Percentiles rank a stretch among this genome's conserved stretches.
Conservation (phyloP, 768 basidiomycete genomes). For the Trametes maxima region DNA sequence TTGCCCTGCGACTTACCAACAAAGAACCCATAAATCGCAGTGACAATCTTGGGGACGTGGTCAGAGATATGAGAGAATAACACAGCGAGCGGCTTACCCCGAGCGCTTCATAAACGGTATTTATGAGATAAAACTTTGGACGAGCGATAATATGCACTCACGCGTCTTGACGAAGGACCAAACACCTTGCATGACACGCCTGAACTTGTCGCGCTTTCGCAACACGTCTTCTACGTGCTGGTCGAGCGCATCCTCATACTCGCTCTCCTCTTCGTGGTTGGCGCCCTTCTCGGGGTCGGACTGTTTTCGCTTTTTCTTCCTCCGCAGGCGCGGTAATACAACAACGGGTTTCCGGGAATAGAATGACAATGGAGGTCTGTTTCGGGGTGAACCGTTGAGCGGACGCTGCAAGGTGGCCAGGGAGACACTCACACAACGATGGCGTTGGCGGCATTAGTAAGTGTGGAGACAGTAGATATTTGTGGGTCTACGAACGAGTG, state of each 20-base stretch:
- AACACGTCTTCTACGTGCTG: constrained; percentile 80
- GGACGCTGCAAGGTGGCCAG: not conserved
- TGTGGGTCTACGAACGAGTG: constrained; percentile 56
- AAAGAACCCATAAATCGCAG: constrained; percentile 76
- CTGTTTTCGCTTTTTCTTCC: constrained; percentile 21
- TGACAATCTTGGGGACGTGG: constrained; percentile 46
- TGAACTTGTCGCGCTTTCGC: constrained; percentile 56
- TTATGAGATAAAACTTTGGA: not conserved
- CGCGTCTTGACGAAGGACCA: constrained; percentile 88
- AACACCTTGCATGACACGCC: constrained; percentile 65
- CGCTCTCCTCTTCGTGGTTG: constrained; percentile 33
- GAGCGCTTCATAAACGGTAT: constrained; percentile 47
- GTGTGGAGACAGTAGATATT: constrained; percentile 69
- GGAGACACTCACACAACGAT: constrained; percentile 58
- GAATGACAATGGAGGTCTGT: constrained; percentile 68
- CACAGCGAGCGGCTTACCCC: constrained; percentile 51
- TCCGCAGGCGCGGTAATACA: constrained; percentile 44
- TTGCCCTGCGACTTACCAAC: constrained; percentile 48
- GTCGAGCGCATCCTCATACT: constrained; percentile 58
- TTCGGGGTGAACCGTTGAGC: not conserved
- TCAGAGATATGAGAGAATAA: not conserved
- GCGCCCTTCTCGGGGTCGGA: constrained; percentile 35
- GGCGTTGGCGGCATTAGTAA: constrained; percentile 80
- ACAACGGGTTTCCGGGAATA: constrained; percentile 74
- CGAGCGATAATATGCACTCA: constrained; percentile 36